A percentile compares a stretch with the other conserved stretches of the same genome.
These are phyloP conservation scores for Chenopodium formosanum DNA, from an alignment of 148 eudicot species.

Conservation along the genomic window DNA sequence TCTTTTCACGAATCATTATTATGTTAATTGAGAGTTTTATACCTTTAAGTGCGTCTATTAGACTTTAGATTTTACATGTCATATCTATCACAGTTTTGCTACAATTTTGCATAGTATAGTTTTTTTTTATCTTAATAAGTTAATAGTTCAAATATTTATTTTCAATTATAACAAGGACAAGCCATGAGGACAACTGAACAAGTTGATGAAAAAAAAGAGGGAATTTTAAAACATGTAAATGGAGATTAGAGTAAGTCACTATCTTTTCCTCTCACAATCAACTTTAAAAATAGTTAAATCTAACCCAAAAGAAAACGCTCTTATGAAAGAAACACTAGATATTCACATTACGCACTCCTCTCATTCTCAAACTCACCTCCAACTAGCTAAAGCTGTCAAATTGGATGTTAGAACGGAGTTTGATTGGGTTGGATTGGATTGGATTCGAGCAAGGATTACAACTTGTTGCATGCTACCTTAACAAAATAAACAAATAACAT, in stretches of 20 bases:
- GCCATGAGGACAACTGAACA: neutral
- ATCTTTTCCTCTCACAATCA: constrained; percentile 18
- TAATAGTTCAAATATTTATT: neutral
- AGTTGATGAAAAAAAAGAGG: neutral
- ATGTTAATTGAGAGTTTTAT: neutral
- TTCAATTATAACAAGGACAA: neutral
- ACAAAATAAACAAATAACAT: neutral
- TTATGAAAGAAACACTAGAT: neutral
- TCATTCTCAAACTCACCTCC: neutral
- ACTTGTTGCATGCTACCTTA: constrained; percentile 8
- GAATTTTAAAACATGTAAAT: neutral
- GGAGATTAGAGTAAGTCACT: constrained; percentile 11
- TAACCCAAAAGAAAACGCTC: neutral
- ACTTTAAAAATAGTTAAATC: constrained; percentile 8
- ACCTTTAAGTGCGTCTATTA: neutral
- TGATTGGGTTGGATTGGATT: too few species aligned
- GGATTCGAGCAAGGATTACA: neutral
- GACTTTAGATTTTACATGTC: too few species aligned
- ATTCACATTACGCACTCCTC: neutral
- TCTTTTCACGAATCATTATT: too few species aligned
- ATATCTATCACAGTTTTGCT: too few species aligned
- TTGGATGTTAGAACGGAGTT: neutral
- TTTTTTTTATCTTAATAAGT: neutral
- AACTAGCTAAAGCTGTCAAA: neutral
- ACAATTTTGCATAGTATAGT: neutral